Base-by-base conservation (phyloP, 805 yeast genomes). In the Candida oleophila region DNA sequence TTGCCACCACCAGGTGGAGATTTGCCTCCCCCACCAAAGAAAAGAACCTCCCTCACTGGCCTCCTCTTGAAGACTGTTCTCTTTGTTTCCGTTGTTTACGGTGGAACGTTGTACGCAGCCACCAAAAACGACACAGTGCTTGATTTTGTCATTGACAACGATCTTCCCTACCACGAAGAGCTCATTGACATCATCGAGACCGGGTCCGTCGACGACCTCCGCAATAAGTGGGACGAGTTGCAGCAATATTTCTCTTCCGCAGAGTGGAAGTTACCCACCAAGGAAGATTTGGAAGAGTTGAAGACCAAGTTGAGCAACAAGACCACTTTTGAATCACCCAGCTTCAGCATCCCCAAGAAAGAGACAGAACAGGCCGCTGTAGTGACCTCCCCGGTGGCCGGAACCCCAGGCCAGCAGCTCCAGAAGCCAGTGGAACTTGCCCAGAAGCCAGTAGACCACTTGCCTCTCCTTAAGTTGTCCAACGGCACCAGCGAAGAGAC, bases 121-220 rank as follows among this genome's bases (percentile, higher is more conserved):
- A 70, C 76, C 47, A 72, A 70, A 54, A 71, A 64, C 52, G 76
- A 72, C 42, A 61, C 59, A 44, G 75, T 71, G 14, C 62, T 71
- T 71, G 76, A 71, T 54, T 70, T 70, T 50, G 73, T 72, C 35
- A 66, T 70, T 46, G 76, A 71, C 54, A 55, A 69, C 44, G 69
- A 71, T 46, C 64, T 69, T 49, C 77, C 77, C 14, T 70, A 68
- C 56, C 60, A 68, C 48, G 77, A 72, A 49, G 71, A 69, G 52
- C 51, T 70, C 39, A 55, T 72, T 46, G 71, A 71, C 39, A 39
- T 66, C 34, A 62, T 68, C 38, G 76, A 71, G 52, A 53, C 48
- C 41, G 73, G 71, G 4, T 57, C 68, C 2, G 20, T 57, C 15
- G 69, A 67, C 4, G 76, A 69, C 42, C 20, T 70, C 39, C 50